Base-by-base conservation (phyloP, 345 rosid species). In the Garcia nutans region DNA sequence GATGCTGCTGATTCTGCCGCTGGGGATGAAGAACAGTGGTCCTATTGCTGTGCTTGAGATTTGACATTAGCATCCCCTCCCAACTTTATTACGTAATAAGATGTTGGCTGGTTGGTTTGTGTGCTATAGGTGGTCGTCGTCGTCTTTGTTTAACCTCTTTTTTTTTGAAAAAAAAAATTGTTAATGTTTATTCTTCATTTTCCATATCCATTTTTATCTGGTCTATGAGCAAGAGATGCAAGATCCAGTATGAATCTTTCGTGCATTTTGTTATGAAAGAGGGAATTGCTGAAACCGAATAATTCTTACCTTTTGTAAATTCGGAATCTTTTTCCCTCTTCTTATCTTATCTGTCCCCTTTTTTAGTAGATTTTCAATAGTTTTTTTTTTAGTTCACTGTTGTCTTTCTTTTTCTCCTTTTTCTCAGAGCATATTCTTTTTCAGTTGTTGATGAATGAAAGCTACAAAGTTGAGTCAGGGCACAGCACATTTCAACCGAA, bases 1-100 rank as follows among this genome's bases (percentile, higher is more conserved):
- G 90, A 85, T 52, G 83, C 74, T 65, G 82, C 62, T 2, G 90
- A 84, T 50, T 71, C 85, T 50, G 84, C 66, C 44, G 17, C 80
- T 2, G 84, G 67, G 2, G 92, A 88, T 70, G 94, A 90, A 6
- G 96, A 92, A 78, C 88, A 88, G 72, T 92, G 94, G 91, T 83
- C 92, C 69, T 88, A 88, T 65, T 87, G 88, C 86, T 87, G 78
- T 84, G 95, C 88, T 75, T 89, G 87, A 87, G 81, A n/a, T 17
- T n/a, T 19, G 26, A 20, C 26, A 10, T 68, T 17, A 0, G 20
- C 20, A 16, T 52, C 56, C 56, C 55, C 62, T 47, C 11, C 49
- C 65, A 56, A 16, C 44, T 42, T 17, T 66, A n/a, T 41, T 24
- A 6, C n/a, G 5, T 57, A 1, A 23, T 10, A 20, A 49, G 41